These are phyloP conservation scores for Alliaria petiolata DNA, from an alignment of 345 rosid species.

Conservation along the genomic window DNA sequence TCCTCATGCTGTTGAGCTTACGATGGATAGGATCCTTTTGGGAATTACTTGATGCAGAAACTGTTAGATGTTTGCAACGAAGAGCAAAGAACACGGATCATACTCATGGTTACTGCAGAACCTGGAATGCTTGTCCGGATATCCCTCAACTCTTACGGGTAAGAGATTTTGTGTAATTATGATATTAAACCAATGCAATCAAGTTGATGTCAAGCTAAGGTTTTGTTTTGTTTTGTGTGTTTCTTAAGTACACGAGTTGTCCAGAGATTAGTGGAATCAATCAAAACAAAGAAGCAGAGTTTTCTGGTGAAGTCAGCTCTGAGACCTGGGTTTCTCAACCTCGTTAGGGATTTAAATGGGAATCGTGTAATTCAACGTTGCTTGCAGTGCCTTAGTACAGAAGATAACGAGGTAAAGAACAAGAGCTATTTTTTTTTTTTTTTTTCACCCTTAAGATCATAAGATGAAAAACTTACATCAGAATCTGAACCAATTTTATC, in stretches of 20 bases:
- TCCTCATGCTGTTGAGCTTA: conserved; percentile 48
- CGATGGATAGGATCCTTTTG: conserved; percentile 51
- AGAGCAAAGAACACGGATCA: conserved; percentile 44
- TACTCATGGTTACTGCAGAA: conserved; percentile 32
- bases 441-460: not conserved
- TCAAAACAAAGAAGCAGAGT: conserved; percentile 51
- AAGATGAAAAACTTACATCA: not conserved
- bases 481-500: not conserved
- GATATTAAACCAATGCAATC: not conserved
- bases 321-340: conserved; percentile 51
- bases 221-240: not conserved
- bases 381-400: conserved; percentile 48
- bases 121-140: conserved; percentile 41
- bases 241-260: conserved; percentile 50
- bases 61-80: conserved; percentile 45
- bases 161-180: not conserved
- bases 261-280: conserved; percentile 56
- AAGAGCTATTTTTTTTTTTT: not conserved
- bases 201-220: not conserved
- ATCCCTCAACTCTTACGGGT: conserved; percentile 45
- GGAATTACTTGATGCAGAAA: conserved; percentile 56
- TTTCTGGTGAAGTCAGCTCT: conserved; percentile 43
- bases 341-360: conserved; percentile 56
- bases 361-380: conserved; percentile 72
- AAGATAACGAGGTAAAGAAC: conserved; percentile 46